Conservation (phyloP, 495 filamentous ascomycete genomes). For the Aspergillus sclerotiicarbonarius region DNA sequence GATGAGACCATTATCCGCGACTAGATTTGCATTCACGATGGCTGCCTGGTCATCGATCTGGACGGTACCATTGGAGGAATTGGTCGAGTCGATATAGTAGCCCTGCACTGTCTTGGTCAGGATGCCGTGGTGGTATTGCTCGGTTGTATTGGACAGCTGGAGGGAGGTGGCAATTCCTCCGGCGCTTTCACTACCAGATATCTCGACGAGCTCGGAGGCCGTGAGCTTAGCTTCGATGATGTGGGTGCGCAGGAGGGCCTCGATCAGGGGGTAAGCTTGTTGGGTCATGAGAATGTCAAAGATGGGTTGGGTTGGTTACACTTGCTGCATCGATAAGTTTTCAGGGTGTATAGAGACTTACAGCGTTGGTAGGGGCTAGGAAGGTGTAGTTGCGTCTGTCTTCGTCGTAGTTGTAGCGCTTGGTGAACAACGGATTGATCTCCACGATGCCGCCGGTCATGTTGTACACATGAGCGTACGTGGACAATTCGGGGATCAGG, state of each 20-base stretch:
- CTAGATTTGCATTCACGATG: neutral
- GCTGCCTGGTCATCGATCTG: neutral
- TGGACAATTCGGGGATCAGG: neutral
- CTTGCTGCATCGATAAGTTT: too few relatives aligned
- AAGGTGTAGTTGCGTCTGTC: slow-evolving; percentile 1
- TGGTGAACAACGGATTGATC: neutral
- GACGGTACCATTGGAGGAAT: neutral
- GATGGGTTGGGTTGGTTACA: too few relatives aligned
- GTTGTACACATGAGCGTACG: neutral
- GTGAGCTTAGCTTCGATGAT: neutral
- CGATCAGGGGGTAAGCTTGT: neutral
- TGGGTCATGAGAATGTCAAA: neutral
- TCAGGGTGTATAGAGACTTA: neutral
- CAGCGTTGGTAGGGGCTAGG: neutral
- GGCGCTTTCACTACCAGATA: neutral
- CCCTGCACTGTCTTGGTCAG: neutral
- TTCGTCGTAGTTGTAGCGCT: neutral
- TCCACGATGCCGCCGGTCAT: neutral
- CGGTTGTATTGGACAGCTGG: neutral
- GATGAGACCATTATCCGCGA: neutral
- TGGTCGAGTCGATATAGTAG: neutral
- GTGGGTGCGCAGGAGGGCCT: neutral
- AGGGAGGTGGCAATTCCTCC: neutral
- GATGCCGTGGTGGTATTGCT: neutral
- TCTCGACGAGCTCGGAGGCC: neutral